Evolutionary conservation across 1,139 yeast genomes (phyloP).

Genomic region (Candida glucosophila): DNA sequence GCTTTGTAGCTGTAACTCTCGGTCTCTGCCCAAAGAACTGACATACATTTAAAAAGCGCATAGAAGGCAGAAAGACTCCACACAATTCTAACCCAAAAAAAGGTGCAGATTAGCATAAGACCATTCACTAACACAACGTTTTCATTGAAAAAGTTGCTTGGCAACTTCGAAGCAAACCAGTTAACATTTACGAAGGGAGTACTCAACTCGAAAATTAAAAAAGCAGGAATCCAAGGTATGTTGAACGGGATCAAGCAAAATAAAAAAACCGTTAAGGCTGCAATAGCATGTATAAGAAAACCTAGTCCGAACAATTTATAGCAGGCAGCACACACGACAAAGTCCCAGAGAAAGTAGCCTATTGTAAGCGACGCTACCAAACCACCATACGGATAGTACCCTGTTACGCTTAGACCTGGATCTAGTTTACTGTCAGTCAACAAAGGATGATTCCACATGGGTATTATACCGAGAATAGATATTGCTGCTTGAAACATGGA

Average conservation of each 20-base stretch:
- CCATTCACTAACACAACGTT: constrained; percentile 60
- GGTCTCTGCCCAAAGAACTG: constrained; percentile 21
- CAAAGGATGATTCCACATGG: constrained; percentile 48
- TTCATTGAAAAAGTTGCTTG: constrained; percentile 46
- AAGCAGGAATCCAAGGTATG: constrained; percentile 75
- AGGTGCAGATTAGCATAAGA: constrained; percentile 52
- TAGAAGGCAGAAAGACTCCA: constrained; percentile 82
- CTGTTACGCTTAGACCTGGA: constrained; percentile 41
- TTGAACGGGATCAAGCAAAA: constrained; percentile 43
- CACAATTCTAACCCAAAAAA: constrained; percentile 69
- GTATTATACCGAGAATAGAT: constrained; percentile 46
- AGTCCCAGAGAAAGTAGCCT: constrained; percentile 94
- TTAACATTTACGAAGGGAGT: constrained; percentile 90
- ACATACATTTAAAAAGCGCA: constrained; percentile 47
- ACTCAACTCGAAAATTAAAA: constrained; percentile 79
- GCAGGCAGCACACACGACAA: constrained; percentile 53
- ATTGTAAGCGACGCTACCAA: constrained; percentile 62
- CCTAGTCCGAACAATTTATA: constrained; percentile 69
- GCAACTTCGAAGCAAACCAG: constrained; percentile 80
- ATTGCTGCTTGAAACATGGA: constrained; percentile 74
- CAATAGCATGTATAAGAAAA: constrained; percentile 77
- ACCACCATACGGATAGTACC: constrained; percentile 66
- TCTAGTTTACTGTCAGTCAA: constrained; percentile 37
- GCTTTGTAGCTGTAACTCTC: constrained; percentile 9
- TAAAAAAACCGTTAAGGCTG: constrained; percentile 68